These are phyloP conservation scores for Escallonia rubra DNA, from an alignment of 129 eudicot species.

Conservation along the genomic window DNA sequence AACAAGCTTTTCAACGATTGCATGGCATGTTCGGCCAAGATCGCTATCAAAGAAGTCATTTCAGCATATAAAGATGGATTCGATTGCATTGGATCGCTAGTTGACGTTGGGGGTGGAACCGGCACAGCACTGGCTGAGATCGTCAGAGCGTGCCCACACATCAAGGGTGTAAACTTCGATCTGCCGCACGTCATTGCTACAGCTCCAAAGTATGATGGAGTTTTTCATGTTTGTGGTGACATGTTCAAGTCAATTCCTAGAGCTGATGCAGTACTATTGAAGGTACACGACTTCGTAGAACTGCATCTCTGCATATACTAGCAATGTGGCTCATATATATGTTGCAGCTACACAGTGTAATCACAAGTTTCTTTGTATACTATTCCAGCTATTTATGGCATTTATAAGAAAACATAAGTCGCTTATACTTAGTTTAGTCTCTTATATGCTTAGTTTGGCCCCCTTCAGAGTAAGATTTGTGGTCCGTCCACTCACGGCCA, in stretches of 20 bases:
- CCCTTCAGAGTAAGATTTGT: too few species aligned
- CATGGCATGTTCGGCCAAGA: background rate
- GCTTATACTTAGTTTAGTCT: too few species aligned
- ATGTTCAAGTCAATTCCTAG: background rate
- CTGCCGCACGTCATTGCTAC: too few species aligned
- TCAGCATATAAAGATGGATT: background rate
- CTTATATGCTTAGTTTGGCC: too few species aligned
- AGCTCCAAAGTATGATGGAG: too few species aligned
- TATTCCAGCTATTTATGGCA: too few species aligned
- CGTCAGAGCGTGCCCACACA: slow-evolving; percentile 1
- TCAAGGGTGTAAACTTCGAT: background rate
- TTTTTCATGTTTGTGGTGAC: background rate
- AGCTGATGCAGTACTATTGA: slow-evolving; percentile 3
- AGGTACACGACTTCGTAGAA: background rate
- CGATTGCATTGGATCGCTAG: slow-evolving; percentile 1
- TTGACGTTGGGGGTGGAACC: slow-evolving; percentile 10
- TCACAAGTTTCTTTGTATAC: too few species aligned
- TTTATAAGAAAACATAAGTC: too few species aligned
- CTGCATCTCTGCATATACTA: too few species aligned
- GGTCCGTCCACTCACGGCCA: too few species aligned
- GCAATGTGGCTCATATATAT: too few species aligned
- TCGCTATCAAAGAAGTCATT: background rate
- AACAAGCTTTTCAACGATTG: background rate
- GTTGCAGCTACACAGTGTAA: too few species aligned
- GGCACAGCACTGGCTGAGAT: slow-evolving; percentile 1